phyloP scores from a whole-genome alignment of 768 basidiomycete genomes.

The Leccinum variicolor region DNA sequence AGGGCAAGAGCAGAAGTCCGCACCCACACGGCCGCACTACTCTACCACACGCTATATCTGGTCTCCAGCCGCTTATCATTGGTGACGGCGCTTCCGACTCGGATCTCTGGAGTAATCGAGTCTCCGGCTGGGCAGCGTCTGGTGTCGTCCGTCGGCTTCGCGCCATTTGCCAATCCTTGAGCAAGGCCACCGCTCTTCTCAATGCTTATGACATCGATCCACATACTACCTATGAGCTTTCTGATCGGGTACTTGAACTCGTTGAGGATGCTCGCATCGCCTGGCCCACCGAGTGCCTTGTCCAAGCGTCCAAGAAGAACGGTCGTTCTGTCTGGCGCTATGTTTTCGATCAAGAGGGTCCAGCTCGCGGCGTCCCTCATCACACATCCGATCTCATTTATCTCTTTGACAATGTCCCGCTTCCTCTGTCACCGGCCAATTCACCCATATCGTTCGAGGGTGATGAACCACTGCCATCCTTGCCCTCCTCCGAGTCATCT shows the following conservation, averaged over 20 bases:
- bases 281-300: constrained; percentile 72
- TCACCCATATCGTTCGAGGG: constrained; percentile 33
- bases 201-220: constrained; percentile 69
- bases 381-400: constrained; percentile 74
- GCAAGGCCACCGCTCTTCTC: constrained; percentile 56
- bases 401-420: constrained; percentile 72
- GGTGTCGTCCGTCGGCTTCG: constrained; percentile 65
- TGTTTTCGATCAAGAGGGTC: constrained; percentile 79
- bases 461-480: constrained; percentile 30
- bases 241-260: constrained; percentile 66
- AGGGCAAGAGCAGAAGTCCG: constrained; percentile 25
- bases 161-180: constrained; percentile 69
- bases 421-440: constrained; percentile 39
- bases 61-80: constrained; percentile 65
- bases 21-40: constrained; percentile 20
- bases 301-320: constrained; percentile 45
- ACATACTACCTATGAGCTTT: constrained; percentile 63
- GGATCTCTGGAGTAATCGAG: constrained; percentile 56
- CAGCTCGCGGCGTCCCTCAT: constrained; percentile 59
- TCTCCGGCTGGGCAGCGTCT: constrained; percentile 59
- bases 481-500: constrained; percentile 30
- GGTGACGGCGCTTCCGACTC: constrained; percentile 70
- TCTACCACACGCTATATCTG: constrained; percentile 15
- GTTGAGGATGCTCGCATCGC: constrained; percentile 72
- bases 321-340: constrained; percentile 74